Evolutionary conservation across 345 rosid species (phyloP).

Genomic region (Sapria himalayana): DNA sequence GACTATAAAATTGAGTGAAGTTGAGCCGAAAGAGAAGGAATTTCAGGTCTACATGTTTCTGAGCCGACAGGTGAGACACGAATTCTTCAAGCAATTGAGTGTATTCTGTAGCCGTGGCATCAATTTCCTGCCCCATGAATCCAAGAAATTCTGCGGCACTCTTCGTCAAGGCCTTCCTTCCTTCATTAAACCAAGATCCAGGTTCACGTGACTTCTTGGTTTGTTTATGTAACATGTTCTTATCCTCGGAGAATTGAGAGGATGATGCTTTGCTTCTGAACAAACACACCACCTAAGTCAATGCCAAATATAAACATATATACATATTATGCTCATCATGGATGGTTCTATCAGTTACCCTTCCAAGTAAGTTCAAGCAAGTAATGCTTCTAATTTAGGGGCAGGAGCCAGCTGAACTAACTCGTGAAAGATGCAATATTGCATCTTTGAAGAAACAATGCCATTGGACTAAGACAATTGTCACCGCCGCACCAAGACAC

Average conservation of each 20-base stretch:
- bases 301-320: too few species aligned
- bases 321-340: too few species aligned
- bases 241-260: slow-evolving; percentile 29
- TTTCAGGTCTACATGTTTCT: slow-evolving; percentile 78
- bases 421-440: too few species aligned
- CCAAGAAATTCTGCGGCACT: slow-evolving; percentile 84
- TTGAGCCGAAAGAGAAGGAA: slow-evolving; percentile 89
- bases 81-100: slow-evolving; percentile 54
- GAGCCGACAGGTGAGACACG: slow-evolving; percentile 69
- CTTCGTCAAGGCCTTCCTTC: slow-evolving; percentile 68
- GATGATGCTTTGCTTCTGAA: slow-evolving; percentile 41
- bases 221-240: slow-evolving; percentile 19
- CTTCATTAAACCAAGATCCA: slow-evolving; percentile 52
- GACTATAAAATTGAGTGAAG: slow-evolving; percentile 84
- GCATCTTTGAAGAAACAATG: too few species aligned
- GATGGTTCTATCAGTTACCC: too few species aligned
- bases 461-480: too few species aligned
- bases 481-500: too few species aligned
- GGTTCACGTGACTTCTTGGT: slow-evolving; percentile 21
- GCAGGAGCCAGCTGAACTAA: too few species aligned
- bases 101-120: slow-evolving; percentile 50
- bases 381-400: too few species aligned
- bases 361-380: too few species aligned
- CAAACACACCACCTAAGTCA: not conserved
- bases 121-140: slow-evolving; percentile 61